phyloP scores from a whole-genome alignment of 257 asterid species.

The Salvia splendens region DNA sequence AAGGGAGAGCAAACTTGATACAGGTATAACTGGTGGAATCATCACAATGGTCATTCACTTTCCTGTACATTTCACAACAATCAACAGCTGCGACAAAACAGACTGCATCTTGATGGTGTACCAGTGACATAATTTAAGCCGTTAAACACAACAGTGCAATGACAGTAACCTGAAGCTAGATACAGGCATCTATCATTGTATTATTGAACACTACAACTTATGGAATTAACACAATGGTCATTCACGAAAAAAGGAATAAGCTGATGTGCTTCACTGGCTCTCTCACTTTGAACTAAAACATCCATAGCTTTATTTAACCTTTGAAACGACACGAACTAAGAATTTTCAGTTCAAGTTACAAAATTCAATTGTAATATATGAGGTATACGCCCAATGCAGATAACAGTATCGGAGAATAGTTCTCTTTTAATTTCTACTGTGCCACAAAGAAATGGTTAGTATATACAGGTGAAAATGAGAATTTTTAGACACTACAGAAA shows the following conservation, averaged over 20 bases:
- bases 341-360: not conserved
- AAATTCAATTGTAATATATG: not conserved
- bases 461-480: conserved; percentile 1
- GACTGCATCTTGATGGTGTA: not conserved
- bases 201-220: not conserved
- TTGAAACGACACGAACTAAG: conserved; percentile 1
- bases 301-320: conserved; percentile 12
- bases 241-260: not conserved
- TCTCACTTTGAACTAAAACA: not conserved
- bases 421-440: not conserved
- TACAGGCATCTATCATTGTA: not conserved
- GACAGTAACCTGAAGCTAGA: conserved; percentile 5
- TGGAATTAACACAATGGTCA: not conserved
- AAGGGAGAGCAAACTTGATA: no score
- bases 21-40: no score
- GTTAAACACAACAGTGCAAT: not conserved
- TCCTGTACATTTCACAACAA: not conserved
- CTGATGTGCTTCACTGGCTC: not conserved
- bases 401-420: not conserved
- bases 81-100: not conserved
- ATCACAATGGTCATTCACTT: no score
- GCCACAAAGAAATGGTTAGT: conserved; percentile 4
- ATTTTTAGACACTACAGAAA: conserved; percentile 3
- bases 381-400: not conserved
- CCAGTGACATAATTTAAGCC: not conserved